Evolutionary conservation across 2,329 filamentous ascomycete genomes (phyloP), one percentile per base, ranked within the genome.

Genomic region (Diaporthe vaccinii): DNA sequence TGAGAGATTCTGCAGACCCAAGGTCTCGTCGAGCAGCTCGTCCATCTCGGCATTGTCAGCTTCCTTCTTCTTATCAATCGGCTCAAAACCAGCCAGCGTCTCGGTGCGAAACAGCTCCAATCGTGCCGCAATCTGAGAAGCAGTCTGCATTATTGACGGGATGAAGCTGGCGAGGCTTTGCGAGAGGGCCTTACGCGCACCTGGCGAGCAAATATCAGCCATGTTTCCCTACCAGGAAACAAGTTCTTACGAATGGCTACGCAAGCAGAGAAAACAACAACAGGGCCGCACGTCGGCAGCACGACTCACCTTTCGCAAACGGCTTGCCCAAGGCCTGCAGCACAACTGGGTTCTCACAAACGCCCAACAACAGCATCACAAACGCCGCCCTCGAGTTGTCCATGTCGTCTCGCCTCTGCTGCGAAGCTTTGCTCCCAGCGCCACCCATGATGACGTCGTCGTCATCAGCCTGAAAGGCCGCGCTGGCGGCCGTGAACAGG

Each of bases 351-450:
- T 92, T 93, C 77, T 94, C 92, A 73, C 90, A 88, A 15, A 93
- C 85, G 0, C 89, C 88, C 67, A 93, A 84, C 8, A 93, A 83
- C 25, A 94, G 84, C 80, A 92, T 89, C 3, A 92, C 90, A 76
- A 94, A 89, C 0, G 91, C 92, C 61, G 91, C 90, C 28, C 91
- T 88, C 2, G 92, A 86, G 59, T 88, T 84, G 69, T 90, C 90
- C 85, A 92, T 89, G 69, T 93, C 91, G 44, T 92, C 87, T n/a
- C 74, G 62, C 28, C 86, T 85, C 0, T 84, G 82, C 68, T 87
- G 86, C 1, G 77, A 75, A 72, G 85, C 84, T 57, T 82, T 84
- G 67, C 86, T 85, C 67, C 69, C 39, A 46, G 49, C 55, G 17
- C 72, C 71, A 7, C 73, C 82, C 8, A 85, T 84, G 75, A 91